Conservation (phyloP, 1,139 yeast genomes). For the Candida neerlandica region DNA sequence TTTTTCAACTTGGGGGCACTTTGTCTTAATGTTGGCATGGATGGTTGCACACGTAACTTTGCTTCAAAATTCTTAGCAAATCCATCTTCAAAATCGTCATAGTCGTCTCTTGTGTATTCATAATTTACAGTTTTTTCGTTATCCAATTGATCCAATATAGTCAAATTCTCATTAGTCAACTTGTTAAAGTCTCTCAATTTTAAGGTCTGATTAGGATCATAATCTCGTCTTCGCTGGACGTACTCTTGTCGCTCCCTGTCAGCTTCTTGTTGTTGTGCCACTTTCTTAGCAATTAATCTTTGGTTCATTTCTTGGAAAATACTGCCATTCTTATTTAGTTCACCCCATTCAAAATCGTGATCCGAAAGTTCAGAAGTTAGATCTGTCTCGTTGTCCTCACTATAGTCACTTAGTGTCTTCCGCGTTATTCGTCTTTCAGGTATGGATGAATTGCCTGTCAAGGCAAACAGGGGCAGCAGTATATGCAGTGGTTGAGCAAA, state of each 20-base stretch:
- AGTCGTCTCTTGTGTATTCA: conserved; percentile 42
- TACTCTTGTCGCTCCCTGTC: conserved; percentile 39
- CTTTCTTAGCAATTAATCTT: conserved; percentile 26
- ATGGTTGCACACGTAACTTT: conserved; percentile 16
- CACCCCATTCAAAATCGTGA: conserved; percentile 45
- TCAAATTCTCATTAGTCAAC: conserved; percentile 20
- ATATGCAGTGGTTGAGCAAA: conserved; percentile 9
- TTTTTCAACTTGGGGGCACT: conserved; percentile 22
- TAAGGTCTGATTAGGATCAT: conserved; percentile 27
- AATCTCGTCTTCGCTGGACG: conserved; percentile 20
- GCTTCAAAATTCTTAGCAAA: conserved; percentile 21
- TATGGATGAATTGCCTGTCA: conserved; percentile 12
- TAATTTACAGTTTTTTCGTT: conserved; percentile 39
- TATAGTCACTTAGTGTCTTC: conserved; percentile 35
- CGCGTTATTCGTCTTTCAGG: conserved; percentile 16
- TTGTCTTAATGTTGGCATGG: conserved; percentile 17
- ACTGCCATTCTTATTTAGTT: conserved; percentile 39
- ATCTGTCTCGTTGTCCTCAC: conserved; percentile 45
- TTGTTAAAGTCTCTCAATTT: conserved; percentile 33
- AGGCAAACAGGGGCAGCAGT: conserved; percentile 15
- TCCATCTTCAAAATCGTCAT: conserved; percentile 45
- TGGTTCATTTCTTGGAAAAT: conserved; percentile 29
- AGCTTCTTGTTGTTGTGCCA: conserved; percentile 35
- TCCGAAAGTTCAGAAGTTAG: conserved; percentile 44
- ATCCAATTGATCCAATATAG: conserved; percentile 30